phyloP scores from a whole-genome alignment of 163 green algal genomes.

The Chlorella variabilis region DNA sequence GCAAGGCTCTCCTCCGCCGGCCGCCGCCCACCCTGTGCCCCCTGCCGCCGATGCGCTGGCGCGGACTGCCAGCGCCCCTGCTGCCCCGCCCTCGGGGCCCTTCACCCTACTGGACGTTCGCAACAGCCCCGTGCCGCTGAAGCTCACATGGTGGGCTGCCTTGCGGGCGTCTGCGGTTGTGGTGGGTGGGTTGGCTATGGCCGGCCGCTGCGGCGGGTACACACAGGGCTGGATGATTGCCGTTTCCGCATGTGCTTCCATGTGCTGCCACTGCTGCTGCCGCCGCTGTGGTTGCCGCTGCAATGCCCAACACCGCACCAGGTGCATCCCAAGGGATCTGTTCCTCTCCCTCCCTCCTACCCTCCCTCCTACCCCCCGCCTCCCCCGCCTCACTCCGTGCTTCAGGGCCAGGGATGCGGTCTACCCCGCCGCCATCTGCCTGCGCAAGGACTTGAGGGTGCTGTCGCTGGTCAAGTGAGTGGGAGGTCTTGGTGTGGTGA shows the following conservation, averaged over 20 bases:
- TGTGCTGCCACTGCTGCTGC: too few species aligned
- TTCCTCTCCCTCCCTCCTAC: too few species aligned
- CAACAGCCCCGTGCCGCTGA: neutral
- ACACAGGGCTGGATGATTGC: too few species aligned
- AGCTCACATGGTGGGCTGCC: neutral
- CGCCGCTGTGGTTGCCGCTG: too few species aligned
- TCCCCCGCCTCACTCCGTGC: neutral
- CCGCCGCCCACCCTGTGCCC: neutral
- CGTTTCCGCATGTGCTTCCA: too few species aligned
- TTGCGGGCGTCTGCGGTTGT: neutral
- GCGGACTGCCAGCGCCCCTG: neutral
- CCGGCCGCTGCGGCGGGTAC: too few species aligned
- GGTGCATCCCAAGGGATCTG: too few species aligned
- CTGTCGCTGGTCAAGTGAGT: neutral
- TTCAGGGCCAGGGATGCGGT: neutral
- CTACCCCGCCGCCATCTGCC: neutral
- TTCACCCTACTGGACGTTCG: conserved; percentile 11
- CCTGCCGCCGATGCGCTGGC: neutral
- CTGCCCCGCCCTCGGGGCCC: neutral
- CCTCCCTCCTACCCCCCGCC: too few species aligned
- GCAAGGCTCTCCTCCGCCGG: too few species aligned
- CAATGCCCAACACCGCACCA: too few species aligned
- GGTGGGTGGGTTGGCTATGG: too few species aligned
- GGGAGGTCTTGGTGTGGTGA: too few species aligned
- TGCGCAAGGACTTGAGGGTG: neutral